These are phyloP conservation scores for Bipolaris zeicola DNA, from an alignment of 2,329 filamentous ascomycete species.

Conservation along the genomic window DNA sequence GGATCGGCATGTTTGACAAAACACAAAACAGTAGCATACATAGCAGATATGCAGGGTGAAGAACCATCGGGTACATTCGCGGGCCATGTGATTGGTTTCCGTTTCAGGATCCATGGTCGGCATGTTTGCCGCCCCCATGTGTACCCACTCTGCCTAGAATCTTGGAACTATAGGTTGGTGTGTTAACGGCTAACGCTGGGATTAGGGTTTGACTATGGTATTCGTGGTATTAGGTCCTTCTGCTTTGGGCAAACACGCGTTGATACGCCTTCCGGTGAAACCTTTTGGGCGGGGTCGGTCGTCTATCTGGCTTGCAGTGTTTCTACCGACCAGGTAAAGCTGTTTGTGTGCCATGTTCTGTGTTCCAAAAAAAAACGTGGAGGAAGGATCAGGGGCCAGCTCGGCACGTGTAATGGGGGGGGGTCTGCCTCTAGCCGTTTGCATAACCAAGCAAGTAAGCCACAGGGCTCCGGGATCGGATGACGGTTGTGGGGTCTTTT, in stretches of 20 bases:
- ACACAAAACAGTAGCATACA: not conserved
- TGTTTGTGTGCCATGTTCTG: not conserved
- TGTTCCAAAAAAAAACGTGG: not conserved
- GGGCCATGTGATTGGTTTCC: constrained; percentile 4
- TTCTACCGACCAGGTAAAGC: not conserved
- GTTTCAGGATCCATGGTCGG: not conserved
- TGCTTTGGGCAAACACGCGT: not conserved
- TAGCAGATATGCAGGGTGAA: constrained; percentile 6
- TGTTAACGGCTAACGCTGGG: not conserved
- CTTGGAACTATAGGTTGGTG: not conserved
- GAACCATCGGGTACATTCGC: constrained; percentile 8
- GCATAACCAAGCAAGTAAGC: not conserved
- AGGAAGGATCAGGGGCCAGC: constrained; percentile 1
- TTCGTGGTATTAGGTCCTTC: not conserved
- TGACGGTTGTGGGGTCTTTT: not conserved
- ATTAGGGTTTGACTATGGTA: constrained; percentile 1
- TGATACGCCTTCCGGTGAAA: constrained; percentile 8
- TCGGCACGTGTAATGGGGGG: not conserved
- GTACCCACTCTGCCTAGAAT: constrained; percentile 3
- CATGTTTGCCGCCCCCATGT: not conserved
- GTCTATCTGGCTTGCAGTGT: constrained; percentile 1
- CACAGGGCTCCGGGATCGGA: not conserved
- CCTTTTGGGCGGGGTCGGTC: not conserved
- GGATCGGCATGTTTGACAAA: constrained; percentile 2
- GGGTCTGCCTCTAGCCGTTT: not conserved